phyloP scores from a whole-genome alignment of 2,329 filamentous ascomycete genomes.

The Talaromyces pinophilus region DNA sequence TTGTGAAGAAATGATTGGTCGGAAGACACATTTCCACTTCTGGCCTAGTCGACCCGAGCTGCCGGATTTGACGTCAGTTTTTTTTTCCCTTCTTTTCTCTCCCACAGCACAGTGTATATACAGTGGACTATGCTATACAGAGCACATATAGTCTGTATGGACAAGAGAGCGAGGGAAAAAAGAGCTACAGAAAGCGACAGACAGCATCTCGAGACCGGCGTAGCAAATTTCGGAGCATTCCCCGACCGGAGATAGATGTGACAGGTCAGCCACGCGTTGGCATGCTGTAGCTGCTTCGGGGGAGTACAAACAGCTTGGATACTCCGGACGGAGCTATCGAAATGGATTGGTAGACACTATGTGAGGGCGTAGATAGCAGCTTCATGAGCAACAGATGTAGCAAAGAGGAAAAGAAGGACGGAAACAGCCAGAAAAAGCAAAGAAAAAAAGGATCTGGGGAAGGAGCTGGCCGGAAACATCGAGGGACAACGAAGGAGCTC shows the following conservation, averaged over 20 bases:
- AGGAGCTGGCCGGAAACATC: neutral
- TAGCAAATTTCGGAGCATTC: neutral
- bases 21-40: slow-evolving; percentile 21
- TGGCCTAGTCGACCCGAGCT: neutral
- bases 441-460: neutral
- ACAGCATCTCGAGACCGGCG: neutral
- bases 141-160: neutral
- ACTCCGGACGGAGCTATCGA: neutral
- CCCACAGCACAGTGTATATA: neutral
- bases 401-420: neutral
- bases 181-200: neutral
- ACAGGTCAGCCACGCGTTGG: slow-evolving; percentile 9
- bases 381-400: neutral
- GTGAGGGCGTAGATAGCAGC: neutral
- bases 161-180: neutral
- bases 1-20: slow-evolving; percentile 1
- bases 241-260: neutral
- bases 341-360: neutral
- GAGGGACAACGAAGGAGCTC: neutral
- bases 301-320: neutral
- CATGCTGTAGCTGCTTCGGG: slow-evolving; percentile 3
- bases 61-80: slow-evolving; percentile 17
- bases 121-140: neutral
- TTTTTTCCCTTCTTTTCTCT: neutral
- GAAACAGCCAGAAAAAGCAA: neutral